Conservation (phyloP, 1,284 basidiomycete species). For the Cutaneotrichosporon sp. region DNA sequence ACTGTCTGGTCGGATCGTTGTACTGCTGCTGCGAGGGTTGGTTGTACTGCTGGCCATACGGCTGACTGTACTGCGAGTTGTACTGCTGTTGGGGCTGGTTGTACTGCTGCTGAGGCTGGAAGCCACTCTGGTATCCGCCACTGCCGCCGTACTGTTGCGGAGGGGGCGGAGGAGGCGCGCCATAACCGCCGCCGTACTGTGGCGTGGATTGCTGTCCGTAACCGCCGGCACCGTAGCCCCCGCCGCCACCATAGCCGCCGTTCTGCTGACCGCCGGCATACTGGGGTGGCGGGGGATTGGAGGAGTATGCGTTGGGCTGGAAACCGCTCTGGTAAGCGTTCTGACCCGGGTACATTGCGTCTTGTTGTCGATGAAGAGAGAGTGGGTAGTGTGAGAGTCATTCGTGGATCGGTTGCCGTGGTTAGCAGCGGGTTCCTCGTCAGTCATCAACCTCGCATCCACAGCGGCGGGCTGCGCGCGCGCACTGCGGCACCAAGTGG, state of each 20-base stretch:
- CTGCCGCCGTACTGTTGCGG: slow-evolving; percentile 1
- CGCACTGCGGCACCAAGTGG: too few relatives aligned
- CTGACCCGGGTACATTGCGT: not conserved
- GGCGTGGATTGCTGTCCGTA: not conserved
- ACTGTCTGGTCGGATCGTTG: too few relatives aligned
- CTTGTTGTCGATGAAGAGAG: too few relatives aligned
- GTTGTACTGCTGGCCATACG: not conserved
- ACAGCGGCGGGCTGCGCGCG: too few relatives aligned
- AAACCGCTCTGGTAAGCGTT: not conserved
- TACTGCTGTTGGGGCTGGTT: not conserved
- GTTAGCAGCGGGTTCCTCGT: too few relatives aligned
- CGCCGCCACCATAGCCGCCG: too few relatives aligned
- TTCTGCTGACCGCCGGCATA: not conserved
- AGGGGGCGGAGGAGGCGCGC: not conserved
- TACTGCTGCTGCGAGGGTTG: not conserved
- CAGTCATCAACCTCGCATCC: too few relatives aligned
- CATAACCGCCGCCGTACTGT: not conserved
- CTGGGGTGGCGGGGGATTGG: slow-evolving; percentile 1
- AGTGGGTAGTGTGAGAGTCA: too few relatives aligned
- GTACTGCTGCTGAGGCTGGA: not conserved
- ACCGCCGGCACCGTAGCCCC: too few relatives aligned
- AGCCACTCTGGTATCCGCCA: slow-evolving; percentile 2
- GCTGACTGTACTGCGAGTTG: too few relatives aligned
- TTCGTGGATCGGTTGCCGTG: too few relatives aligned
- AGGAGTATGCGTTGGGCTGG: not conserved